Evolutionary conservation across 441 rosid genomes (phyloP).

Genomic region (Eutrema salsugineum): DNA sequence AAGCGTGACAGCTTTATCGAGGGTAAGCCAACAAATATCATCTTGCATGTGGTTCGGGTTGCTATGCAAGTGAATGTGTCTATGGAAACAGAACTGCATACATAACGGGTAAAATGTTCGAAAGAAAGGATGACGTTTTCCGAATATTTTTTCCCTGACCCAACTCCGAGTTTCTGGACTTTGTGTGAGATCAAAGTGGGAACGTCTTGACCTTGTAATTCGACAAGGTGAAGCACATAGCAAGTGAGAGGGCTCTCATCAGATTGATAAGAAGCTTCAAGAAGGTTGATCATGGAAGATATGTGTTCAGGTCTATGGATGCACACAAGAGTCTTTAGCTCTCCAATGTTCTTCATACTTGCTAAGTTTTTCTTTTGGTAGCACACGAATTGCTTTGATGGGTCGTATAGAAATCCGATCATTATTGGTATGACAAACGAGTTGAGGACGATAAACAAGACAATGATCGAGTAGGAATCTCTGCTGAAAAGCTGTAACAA

Average conservation of each 20-base stretch:
- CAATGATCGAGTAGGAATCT: constrained; percentile 8
- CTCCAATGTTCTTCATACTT: constrained; percentile 18
- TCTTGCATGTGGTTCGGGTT: constrained; percentile 31
- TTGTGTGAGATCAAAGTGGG: constrained; percentile 46
- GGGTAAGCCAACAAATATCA: constrained; percentile 48
- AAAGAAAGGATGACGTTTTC: constrained; percentile 39
- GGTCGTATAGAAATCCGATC: constrained; percentile 32
- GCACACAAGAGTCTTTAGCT: constrained; percentile 42
- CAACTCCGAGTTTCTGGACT: constrained; percentile 25
- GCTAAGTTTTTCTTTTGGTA: constrained; percentile 39
- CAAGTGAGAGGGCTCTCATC: constrained; percentile 29
- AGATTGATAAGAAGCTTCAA: constrained; percentile 30
- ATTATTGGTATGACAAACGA: constrained; percentile 17
- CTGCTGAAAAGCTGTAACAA: not conserved
- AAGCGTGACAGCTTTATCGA: constrained; percentile 36
- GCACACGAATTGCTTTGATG: constrained; percentile 37
- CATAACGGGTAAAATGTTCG: constrained; percentile 28
- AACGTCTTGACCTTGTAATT: constrained; percentile 37
- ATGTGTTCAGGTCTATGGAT: constrained; percentile 47
- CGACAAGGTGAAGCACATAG: constrained; percentile 42
- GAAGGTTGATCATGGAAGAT: constrained; percentile 38
- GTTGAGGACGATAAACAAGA: constrained; percentile 34
- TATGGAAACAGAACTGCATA: constrained; percentile 22
- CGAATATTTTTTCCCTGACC: constrained; percentile 6
- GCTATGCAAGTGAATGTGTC: constrained; percentile 45